Evolutionary conservation across 148 eudicot species (phyloP).

Genomic region (Rhododendron ferrugineum): DNA sequence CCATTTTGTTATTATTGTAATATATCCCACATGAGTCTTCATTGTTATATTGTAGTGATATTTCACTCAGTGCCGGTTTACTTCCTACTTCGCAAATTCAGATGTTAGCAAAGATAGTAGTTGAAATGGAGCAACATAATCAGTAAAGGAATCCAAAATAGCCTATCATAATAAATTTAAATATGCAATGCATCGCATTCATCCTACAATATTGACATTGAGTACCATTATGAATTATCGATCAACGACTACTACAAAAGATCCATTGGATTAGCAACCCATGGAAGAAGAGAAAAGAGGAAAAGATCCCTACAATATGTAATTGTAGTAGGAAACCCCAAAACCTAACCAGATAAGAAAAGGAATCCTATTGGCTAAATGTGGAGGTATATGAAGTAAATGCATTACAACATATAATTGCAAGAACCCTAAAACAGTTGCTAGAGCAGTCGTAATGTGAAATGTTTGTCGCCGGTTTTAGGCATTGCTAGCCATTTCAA

Average conservation of each 20-base stretch:
- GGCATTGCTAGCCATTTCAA: not conserved
- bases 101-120: not conserved
- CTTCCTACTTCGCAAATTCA: not conserved
- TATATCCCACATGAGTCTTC: not conserved
- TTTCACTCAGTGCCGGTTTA: not conserved
- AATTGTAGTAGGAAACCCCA: not conserved
- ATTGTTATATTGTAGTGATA: not conserved
- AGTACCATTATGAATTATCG: not conserved
- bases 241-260: not conserved
- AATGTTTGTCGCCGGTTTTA: not conserved
- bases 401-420: too few species aligned
- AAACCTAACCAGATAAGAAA: not conserved
- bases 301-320: not conserved
- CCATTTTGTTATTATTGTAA: not conserved
- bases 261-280: not conserved
- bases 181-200: not conserved
- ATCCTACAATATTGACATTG: not conserved
- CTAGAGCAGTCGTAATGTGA: not conserved
- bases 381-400: not conserved
- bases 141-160: not conserved
- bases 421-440: not conserved
- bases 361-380: not conserved
- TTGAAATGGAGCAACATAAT: not conserved
- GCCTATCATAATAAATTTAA: not conserved
- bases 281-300: not conserved